phyloP scores from a whole-genome alignment of 257 asterid species.

The Thymus quinquecostatus region DNA sequence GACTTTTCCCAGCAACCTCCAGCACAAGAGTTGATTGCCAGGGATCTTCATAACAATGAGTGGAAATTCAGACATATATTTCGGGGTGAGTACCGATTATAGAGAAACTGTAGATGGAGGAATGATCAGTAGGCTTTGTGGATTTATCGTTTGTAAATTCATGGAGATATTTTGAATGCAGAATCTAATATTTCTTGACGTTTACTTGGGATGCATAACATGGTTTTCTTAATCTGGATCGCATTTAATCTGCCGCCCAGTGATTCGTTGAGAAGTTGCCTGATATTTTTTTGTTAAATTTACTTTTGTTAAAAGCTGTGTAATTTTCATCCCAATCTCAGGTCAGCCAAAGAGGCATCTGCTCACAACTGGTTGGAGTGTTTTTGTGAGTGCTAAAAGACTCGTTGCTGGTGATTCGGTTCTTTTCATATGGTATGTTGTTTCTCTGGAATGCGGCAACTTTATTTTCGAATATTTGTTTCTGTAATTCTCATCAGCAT shows the following conservation, averaged over 20 bases:
- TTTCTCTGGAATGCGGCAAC: background rate
- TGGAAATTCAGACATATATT: slow-evolving; percentile 90
- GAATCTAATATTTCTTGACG: no score
- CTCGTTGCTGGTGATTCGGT: slow-evolving; percentile 89
- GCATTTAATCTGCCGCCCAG: no score
- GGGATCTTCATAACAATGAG: slow-evolving; percentile 81
- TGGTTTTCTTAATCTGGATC: no score
- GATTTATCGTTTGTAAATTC: no score
- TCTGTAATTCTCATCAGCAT: background rate
- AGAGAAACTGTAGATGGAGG: background rate
- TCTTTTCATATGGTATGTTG: slow-evolving; percentile 71
- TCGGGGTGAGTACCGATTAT: slow-evolving; percentile 55
- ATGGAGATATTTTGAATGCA: background rate
- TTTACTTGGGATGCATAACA: no score
- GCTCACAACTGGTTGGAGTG: slow-evolving; percentile 88
- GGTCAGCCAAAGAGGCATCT: slow-evolving; percentile 94
- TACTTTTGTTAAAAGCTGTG: background rate
- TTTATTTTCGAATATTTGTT: background rate
- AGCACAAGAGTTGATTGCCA: slow-evolving; percentile 77
- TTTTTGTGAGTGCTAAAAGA: slow-evolving; percentile 78
- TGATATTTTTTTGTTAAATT: no score
- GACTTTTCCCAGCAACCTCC: slow-evolving; percentile 84
- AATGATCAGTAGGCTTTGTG: background rate
- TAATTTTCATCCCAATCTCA: slow-evolving; percentile 31
- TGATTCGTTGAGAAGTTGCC: no score